Conservation (phyloP, 2,329 filamentous ascomycete genomes). For the Epichloe sp. region DNA sequence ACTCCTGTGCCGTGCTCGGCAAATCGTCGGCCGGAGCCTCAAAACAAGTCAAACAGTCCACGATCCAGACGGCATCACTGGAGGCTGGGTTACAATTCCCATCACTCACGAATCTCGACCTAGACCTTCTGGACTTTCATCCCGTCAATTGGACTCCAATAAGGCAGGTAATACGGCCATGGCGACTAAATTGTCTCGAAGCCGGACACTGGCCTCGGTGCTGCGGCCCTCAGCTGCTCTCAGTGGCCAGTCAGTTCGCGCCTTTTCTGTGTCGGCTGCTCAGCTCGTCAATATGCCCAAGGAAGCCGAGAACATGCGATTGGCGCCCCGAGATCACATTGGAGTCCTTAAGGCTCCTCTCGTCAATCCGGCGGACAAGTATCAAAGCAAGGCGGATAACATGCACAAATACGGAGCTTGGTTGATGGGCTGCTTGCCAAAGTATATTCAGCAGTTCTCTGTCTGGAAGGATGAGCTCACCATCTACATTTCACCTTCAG, state of each 20-base stretch:
- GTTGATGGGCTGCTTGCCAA: conserved; percentile 90
- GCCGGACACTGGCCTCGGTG: conserved; percentile 41
- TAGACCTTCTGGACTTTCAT: conserved; percentile 6
- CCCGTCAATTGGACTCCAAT: conserved; percentile 32
- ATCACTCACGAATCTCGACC: background rate
- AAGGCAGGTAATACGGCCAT: conserved; percentile 29
- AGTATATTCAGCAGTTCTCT: conserved; percentile 98
- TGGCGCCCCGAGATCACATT: conserved; percentile 42
- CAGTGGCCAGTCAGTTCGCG: conserved; percentile 29
- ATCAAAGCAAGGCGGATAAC: conserved; percentile 70
- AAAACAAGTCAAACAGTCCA: background rate
- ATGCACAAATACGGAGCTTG: conserved; percentile 94
- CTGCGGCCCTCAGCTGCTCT: conserved; percentile 34
- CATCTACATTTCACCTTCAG: conserved; percentile 80
- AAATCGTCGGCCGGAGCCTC: conserved; percentile 15
- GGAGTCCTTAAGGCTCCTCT: conserved; percentile 63
- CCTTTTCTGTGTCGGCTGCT: conserved; percentile 36
- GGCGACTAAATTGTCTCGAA: conserved; percentile 47
- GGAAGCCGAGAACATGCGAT: conserved; percentile 53
- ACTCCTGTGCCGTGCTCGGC: conserved; percentile 10
- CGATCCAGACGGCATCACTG: background rate
- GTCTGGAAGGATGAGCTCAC: conserved; percentile 99
- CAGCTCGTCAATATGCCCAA: conserved; percentile 43
- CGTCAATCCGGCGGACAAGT: conserved; percentile 89
- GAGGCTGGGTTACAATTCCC: background rate